These are phyloP conservation scores for Protomyces inundatus DNA, from an alignment of 1,139 yeast species.

Conservation along the genomic window DNA sequence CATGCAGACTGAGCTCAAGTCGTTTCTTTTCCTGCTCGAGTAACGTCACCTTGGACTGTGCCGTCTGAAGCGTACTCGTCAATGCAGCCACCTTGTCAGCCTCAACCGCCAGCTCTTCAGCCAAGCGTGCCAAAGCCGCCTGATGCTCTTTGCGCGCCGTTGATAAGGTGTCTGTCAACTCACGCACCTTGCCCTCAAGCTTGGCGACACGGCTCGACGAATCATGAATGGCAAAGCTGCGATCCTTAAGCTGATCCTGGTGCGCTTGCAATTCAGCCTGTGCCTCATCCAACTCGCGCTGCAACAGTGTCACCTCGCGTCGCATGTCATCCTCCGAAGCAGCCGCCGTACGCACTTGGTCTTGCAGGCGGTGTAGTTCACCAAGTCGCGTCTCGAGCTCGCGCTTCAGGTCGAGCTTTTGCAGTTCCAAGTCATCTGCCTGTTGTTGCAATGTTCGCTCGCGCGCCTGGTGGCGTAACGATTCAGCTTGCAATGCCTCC, in stretches of 20 bases:
- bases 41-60: neutral
- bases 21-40: slow-evolving; percentile 18
- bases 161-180: neutral
- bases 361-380: neutral
- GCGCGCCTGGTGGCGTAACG: slow-evolving; percentile 3
- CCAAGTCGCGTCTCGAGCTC: neutral
- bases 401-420: neutral
- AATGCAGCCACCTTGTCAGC: neutral
- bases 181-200: slow-evolving; percentile 4
- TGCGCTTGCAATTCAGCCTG: neutral
- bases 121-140: neutral
- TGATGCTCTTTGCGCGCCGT: slow-evolving; percentile 3
- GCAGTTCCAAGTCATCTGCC: neutral
- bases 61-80: neutral
- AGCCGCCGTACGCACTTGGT: neutral
- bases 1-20: neutral
- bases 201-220: neutral
- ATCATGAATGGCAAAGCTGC: neutral
- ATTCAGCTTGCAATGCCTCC: slow-evolving; percentile 14
- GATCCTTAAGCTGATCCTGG: neutral
- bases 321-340: neutral
- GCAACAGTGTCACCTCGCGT: neutral
- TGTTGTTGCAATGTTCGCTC: slow-evolving; percentile 6
- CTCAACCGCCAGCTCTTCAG: slow-evolving; percentile 1
- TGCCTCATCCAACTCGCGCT: neutral